Evolutionary conservation across 306 rosid species (phyloP).

Genomic region (Acacia crassicarpa): DNA sequence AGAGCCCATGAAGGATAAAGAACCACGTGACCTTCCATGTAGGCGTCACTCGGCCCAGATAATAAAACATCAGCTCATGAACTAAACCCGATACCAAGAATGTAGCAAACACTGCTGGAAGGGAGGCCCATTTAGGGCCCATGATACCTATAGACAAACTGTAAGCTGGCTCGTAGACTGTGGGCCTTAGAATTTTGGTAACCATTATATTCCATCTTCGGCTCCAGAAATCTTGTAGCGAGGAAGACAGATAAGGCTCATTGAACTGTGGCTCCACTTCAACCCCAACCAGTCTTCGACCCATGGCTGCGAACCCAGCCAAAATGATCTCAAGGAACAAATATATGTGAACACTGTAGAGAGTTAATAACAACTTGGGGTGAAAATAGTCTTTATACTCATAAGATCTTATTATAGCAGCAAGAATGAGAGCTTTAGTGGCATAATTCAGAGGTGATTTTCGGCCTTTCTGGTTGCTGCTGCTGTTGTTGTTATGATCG

Average conservation of each 20-base stretch:
- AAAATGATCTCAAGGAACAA: conserved; percentile 37
- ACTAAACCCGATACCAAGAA: conserved; percentile 49
- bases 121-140: conserved; percentile 31
- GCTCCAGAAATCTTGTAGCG: conserved; percentile 61
- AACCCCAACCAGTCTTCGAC: conserved; percentile 26
- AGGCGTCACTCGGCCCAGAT: conserved; percentile 47
- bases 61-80: conserved; percentile 54
- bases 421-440: neutral
- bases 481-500: neutral
- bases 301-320: conserved; percentile 29
- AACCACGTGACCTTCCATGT: conserved; percentile 55
- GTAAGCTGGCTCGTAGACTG: conserved; percentile 42
- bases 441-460: conserved; percentile 8
- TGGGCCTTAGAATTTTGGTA: conserved; percentile 34
- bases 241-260: conserved; percentile 49
- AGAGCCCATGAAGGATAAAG: conserved; percentile 54
- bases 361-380: conserved; percentile 12
- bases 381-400: conserved; percentile 14
- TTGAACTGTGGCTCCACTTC: conserved; percentile 52
- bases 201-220: conserved; percentile 56
- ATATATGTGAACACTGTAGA: conserved; percentile 36
- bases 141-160: neutral
- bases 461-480: neutral
- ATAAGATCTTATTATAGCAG: neutral
- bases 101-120: conserved; percentile 26